Conservation (phyloP, 2,329 filamentous ascomycete species). For the Colletotrichum sp. region DNA sequence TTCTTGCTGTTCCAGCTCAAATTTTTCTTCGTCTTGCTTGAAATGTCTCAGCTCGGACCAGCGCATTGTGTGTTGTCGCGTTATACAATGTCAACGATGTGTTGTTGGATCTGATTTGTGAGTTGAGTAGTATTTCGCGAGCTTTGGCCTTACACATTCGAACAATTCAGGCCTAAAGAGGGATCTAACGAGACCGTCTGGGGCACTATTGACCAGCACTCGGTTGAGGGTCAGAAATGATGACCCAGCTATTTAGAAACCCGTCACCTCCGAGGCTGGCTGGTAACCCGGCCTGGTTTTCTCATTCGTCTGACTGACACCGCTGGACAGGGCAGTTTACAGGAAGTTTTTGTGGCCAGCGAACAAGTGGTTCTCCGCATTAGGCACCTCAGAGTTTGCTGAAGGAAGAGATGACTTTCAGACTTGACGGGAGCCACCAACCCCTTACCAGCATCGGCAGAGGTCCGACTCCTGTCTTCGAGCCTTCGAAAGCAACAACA, state of each 20-base stretch:
- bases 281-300: not conserved
- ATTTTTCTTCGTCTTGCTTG: not conserved
- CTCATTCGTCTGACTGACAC: not conserved
- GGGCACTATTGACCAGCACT: not conserved
- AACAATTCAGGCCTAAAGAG: not conserved
- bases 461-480: not conserved
- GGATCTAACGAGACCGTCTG: not conserved
- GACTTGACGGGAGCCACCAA: not conserved
- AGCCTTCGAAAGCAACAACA: not conserved
- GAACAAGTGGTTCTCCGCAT: not conserved
- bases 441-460: not conserved
- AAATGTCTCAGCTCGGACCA: not conserved
- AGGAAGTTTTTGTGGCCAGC: not conserved
- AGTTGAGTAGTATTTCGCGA: not conserved
- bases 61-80: not conserved
- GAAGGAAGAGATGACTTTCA: not conserved
- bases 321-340: not conserved
- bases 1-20: not conserved
- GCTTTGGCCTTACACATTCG: not conserved
- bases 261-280: not conserved
- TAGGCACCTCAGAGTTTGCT: not conserved
- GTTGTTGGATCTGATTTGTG: not conserved
- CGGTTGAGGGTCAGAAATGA: not conserved
- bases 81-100: not conserved
- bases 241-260: not conserved